Evolutionary conservation across 1,139 yeast species (phyloP).

Genomic region (Candida glucosophila): DNA sequence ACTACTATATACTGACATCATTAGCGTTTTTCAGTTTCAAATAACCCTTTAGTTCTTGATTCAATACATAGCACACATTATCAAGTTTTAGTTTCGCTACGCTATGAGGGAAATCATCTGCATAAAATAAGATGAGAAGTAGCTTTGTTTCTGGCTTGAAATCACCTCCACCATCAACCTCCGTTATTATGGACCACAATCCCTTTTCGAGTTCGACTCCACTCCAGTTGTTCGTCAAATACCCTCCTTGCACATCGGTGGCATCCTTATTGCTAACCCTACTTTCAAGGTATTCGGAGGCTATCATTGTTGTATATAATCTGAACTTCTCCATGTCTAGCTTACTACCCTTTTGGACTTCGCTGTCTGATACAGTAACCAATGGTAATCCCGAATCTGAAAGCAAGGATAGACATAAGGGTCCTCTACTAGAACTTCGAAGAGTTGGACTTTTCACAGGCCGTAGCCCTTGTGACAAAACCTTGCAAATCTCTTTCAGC

Average conservation of each 20-base stretch:
- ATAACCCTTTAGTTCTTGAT: slow-evolving; percentile 25
- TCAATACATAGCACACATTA: slow-evolving; percentile 21
- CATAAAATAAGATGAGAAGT: slow-evolving; percentile 26
- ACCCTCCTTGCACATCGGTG: slow-evolving; percentile 5
- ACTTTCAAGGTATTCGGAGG: no score
- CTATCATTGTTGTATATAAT: slow-evolving; percentile 38
- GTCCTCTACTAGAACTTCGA: slow-evolving; percentile 12
- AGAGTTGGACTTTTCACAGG: slow-evolving; percentile 11
- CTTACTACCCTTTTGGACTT: slow-evolving; percentile 4
- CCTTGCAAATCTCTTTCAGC: slow-evolving; percentile 33
- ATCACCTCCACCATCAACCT: slow-evolving; percentile 4
- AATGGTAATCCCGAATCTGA: slow-evolving; percentile 35
- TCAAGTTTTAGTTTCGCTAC: slow-evolving; percentile 38
- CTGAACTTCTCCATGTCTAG: slow-evolving; percentile 32
- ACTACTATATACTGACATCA: no score
- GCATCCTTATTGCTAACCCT: slow-evolving; percentile 26
- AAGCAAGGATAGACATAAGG: slow-evolving; percentile 35
- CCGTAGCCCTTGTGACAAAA: slow-evolving; percentile 33
- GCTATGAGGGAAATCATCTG: slow-evolving; percentile 24
- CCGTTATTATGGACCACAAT: slow-evolving; percentile 20
- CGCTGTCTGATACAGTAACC: slow-evolving; percentile 22
- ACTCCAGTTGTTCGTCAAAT: slow-evolving; percentile 1
- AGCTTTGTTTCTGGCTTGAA: slow-evolving; percentile 7
- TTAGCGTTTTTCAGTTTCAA: no score
- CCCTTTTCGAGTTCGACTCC: slow-evolving; percentile 19